Conservation (phyloP, 2,329 filamentous ascomycete genomes). For the Arachnomyces sp. region DNA sequence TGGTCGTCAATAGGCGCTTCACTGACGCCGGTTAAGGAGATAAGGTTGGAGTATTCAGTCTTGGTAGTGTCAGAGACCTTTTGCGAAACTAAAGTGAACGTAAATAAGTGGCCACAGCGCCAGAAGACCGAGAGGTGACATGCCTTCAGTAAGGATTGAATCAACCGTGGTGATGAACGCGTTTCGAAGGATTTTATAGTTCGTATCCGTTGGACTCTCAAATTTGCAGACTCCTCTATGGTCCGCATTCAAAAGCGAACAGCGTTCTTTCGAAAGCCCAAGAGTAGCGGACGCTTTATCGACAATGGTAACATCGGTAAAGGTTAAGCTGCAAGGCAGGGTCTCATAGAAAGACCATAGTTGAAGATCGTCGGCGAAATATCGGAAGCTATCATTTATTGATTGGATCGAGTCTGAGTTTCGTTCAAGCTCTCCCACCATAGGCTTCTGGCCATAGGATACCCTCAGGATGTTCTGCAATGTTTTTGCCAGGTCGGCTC, state of each 20-base stretch:
- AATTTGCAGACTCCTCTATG: slow-evolving; percentile 33
- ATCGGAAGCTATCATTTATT: slow-evolving; percentile 30
- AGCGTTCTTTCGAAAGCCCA: slow-evolving; percentile 21
- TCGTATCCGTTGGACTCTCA: slow-evolving; percentile 20
- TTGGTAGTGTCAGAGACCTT: slow-evolving; percentile 1
- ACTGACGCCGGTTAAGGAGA: slow-evolving; percentile 5
- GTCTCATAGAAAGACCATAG: slow-evolving; percentile 32
- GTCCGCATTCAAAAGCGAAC: slow-evolving; percentile 25
- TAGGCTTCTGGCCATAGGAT: slow-evolving; percentile 11
- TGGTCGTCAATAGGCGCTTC: slow-evolving; percentile 20
- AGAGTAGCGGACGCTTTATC: slow-evolving; percentile 27
- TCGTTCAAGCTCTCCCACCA: slow-evolving; percentile 4
- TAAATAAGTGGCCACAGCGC: not conserved
- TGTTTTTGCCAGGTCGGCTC: slow-evolving; percentile 12
- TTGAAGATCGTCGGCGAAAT: slow-evolving; percentile 19
- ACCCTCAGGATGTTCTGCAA: slow-evolving; percentile 23
- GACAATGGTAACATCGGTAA: slow-evolving; percentile 21
- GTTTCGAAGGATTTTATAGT: slow-evolving; percentile 26
- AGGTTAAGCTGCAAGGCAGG: slow-evolving; percentile 16
- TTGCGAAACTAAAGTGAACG: not conserved
- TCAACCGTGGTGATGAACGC: slow-evolving; percentile 23
- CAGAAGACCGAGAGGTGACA: not conserved
- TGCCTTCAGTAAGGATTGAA: slow-evolving; percentile 11
- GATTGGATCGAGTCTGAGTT: slow-evolving; percentile 13
- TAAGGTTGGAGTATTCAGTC: not conserved